phyloP scores from a whole-genome alignment of 176 grass and related monocot genomes.

The Lolium multiflorum region DNA sequence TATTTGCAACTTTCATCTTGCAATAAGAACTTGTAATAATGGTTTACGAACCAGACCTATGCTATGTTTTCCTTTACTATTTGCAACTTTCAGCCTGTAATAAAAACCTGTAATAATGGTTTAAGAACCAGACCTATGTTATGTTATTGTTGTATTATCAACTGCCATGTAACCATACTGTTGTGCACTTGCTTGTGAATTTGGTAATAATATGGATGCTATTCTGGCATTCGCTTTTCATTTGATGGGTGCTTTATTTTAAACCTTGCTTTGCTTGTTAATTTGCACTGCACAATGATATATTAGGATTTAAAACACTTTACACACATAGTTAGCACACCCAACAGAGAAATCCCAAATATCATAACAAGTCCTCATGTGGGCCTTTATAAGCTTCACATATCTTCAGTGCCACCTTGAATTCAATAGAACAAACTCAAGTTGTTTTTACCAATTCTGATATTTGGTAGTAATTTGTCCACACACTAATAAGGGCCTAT shows the following conservation, averaged over 20 bases:
- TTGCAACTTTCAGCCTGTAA: too few species aligned
- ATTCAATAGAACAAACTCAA: too few species aligned
- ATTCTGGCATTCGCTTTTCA: neutral
- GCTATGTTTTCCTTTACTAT: too few species aligned
- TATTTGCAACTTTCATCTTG: conserved; percentile 3
- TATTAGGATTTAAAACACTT: conserved; percentile 10
- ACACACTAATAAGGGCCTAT: too few species aligned
- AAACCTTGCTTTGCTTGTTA: conserved; percentile 26
- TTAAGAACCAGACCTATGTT: neutral
- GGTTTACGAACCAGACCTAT: conserved; percentile 22
- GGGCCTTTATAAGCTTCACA: too few species aligned
- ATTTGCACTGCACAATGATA: conserved; percentile 26
- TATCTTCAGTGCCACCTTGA: too few species aligned
- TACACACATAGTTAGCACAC: neutral
- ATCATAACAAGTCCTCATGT: neutral
- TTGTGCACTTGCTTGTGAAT: neutral
- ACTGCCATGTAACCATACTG: conserved; percentile 5
- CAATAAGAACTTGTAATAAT: conserved; percentile 44
- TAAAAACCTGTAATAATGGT: too few species aligned
- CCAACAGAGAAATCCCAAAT: neutral
- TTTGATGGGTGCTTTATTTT: neutral
- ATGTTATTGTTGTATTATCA: neutral
- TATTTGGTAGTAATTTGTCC: too few species aligned
- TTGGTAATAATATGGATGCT: conserved; percentile 8
- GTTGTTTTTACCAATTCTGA: too few species aligned